Evolutionary conservation across 75 land plant genomes (phyloP).

Genomic region (Pseudotsuga menziesii): DNA sequence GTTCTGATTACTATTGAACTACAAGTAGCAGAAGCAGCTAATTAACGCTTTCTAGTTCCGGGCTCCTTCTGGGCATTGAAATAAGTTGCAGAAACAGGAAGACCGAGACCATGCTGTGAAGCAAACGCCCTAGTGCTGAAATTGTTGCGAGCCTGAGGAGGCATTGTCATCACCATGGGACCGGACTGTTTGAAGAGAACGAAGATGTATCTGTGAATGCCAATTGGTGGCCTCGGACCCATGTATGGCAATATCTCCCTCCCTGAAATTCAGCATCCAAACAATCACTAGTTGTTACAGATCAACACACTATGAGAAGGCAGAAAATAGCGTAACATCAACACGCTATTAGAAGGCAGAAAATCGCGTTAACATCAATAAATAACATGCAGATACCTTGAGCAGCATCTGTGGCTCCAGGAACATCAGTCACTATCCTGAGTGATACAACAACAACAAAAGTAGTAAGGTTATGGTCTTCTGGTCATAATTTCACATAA

Average conservation of each 20-base stretch:
- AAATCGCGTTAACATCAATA: too few relatives aligned
- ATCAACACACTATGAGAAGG: too few relatives aligned
- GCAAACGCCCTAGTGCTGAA: slow-evolving; percentile 74
- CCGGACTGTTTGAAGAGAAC: slow-evolving; percentile 60
- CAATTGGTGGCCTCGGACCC: slow-evolving; percentile 75
- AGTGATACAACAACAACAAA: not conserved
- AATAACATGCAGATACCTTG: slow-evolving; percentile 25
- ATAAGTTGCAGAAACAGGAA: slow-evolving; percentile 76
- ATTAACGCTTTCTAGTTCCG: slow-evolving; percentile 27
- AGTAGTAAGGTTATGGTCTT: not conserved
- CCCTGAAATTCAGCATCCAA: too few relatives aligned
- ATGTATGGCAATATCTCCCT: slow-evolving; percentile 58
- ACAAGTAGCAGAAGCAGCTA: too few relatives aligned
- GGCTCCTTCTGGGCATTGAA: slow-evolving; percentile 91
- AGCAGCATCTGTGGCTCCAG: slow-evolving; percentile 50
- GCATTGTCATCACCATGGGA: slow-evolving; percentile 16
- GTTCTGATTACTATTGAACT: too few relatives aligned
- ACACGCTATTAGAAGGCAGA: too few relatives aligned
- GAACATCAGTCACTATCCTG: slow-evolving; percentile 85
- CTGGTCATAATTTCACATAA: too few relatives aligned
- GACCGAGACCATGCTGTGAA: slow-evolving; percentile 42
- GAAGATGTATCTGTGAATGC: slow-evolving; percentile 79
- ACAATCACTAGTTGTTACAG: too few relatives aligned
- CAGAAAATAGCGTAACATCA: too few relatives aligned
- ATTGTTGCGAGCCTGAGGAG: slow-evolving; percentile 46